Base-by-base conservation (phyloP, 2,329 filamentous ascomycete species). In the Phyllosticta capitalensis region DNA sequence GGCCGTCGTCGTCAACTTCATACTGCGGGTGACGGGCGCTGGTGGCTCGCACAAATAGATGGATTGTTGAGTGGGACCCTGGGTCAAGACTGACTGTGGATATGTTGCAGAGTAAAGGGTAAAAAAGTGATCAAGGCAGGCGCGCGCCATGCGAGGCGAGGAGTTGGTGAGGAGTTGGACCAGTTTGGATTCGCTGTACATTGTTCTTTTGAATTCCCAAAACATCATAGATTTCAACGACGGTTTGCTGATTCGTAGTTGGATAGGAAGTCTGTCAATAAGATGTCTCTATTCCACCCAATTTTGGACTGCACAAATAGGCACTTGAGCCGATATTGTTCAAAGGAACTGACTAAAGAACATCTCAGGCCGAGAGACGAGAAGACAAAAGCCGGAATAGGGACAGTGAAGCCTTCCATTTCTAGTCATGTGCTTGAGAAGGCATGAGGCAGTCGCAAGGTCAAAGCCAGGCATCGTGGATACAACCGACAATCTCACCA, bases 1-100 rank as follows among this genome's bases (percentile, higher is more conserved):
- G 54, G 94, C 92, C 14, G 90, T 99, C n/a, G 79, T 96, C 58
- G 89, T 96, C 69, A 99, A 99, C 79, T 97, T 99, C 72, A 86
- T 95, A 45, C 78, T 99, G 24, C 51, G 61, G 21, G 38, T 60
- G 9, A 61, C 60, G 54, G 45, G 20, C n/a, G 33, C 54, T 19
- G 30, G 55, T 24, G 24, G 53, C 30, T 38, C 26, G 20, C 38
- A 54, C 17, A 45, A 51, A 20, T 53, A 20, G 24, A n/a, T 38
- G 5, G 20, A 5, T 30, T 17, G 9, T 19, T 26, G 22, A 22
- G n/a, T 5, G 20, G 22, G 21, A 9, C 22, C 21, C 22, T 17
- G 22, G 14, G 14, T 17, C 3, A 24, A 48, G 17, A 17, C 19
- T 3, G 28, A 12, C 28, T 19, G 51, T 33, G 5, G 49, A 52